Evolutionary conservation across 805 yeast genomes (phyloP).

Genomic region (Kluyveromyces wickerhamii): DNA sequence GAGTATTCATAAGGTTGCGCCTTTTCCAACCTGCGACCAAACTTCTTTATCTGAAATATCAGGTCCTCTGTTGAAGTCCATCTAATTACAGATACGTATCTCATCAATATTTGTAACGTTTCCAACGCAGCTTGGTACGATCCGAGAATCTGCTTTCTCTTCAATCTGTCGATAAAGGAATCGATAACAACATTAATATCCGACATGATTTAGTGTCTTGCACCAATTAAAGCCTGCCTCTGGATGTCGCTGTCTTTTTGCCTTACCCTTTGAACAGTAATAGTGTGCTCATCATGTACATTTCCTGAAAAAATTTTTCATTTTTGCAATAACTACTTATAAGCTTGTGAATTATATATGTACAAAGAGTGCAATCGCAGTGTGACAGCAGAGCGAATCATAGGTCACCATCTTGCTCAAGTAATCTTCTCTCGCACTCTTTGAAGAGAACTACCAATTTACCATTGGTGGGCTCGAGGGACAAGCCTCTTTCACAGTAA

Average conservation of each 20-base stretch:
- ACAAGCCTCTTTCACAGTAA: conserved; percentile 65
- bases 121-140: conserved; percentile 78
- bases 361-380: too few relatives aligned
- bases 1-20: conserved; percentile 89
- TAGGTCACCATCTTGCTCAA: conserved; percentile 27
- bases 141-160: conserved; percentile 77
- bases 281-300: too few relatives aligned
- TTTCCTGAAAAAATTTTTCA: too few relatives aligned
- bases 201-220: too few relatives aligned
- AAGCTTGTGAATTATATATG: too few relatives aligned
- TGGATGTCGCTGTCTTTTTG: too few relatives aligned
- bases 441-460: conserved; percentile 22
- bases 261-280: too few relatives aligned
- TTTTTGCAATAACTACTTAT: too few relatives aligned
- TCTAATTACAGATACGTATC: conserved; percentile 82
- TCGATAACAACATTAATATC: conserved; percentile 37
- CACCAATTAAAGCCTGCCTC: too few relatives aligned
- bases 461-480: conserved; percentile 48
- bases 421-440: conserved; percentile 22
- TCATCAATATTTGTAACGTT: conserved; percentile 77
- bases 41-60: conserved; percentile 58
- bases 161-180: conserved; percentile 47
- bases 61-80: conserved; percentile 77
- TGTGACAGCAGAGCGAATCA: too few relatives aligned
- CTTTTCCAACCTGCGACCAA: conserved; percentile 60